Percentiles rank a stretch among this genome's conserved stretches.
Evolutionary conservation across 169 alveolate species (phyloP).

Genomic region (Theileria orientalis): DNA sequence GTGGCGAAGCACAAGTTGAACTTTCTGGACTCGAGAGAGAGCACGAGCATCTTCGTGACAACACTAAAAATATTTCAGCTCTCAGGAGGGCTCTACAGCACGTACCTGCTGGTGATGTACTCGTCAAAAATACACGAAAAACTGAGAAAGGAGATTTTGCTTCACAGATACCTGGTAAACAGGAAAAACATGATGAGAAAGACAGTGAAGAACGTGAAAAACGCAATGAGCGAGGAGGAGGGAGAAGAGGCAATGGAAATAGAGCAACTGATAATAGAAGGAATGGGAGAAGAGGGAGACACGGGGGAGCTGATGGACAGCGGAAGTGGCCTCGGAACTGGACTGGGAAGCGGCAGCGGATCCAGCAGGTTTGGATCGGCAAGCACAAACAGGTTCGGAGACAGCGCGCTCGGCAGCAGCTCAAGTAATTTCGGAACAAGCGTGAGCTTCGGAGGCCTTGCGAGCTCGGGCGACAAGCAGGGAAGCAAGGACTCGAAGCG

Average conservation of each 20-base stretch:
- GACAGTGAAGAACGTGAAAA: slow-evolving; percentile 26
- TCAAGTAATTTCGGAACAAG: too few species aligned
- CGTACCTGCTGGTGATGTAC: slow-evolving; percentile 34
- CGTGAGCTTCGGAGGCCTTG: too few species aligned
- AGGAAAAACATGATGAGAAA: slow-evolving; percentile 6
- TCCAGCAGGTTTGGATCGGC: not conserved
- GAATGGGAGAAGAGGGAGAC: slow-evolving; percentile 3
- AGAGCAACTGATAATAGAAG: not conserved
- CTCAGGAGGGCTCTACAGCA: slow-evolving; percentile 47
- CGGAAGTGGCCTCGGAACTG: not conserved
- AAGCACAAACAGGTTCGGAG: not conserved
- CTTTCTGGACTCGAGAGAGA: slow-evolving; percentile 55
- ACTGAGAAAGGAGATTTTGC: slow-evolving; percentile 32
- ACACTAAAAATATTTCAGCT: slow-evolving; percentile 24
- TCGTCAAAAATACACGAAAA: slow-evolving; percentile 60
- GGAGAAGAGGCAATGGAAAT: not conserved
- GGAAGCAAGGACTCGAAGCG: too few species aligned
- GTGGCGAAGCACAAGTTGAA: slow-evolving; percentile 25
- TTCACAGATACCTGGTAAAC: slow-evolving; percentile 29
- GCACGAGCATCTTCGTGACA: slow-evolving; percentile 38
- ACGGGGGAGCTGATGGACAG: not conserved
- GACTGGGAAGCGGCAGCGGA: not conserved
- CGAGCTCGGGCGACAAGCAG: too few species aligned
- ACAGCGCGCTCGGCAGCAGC: too few species aligned
- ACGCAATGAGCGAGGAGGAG: slow-evolving; percentile 37